Percentiles rank a stretch among this genome's conserved stretches.
Evolutionary conservation across 768 basidiomycete species (phyloP).

Genomic region (Antrodiella citrinella): DNA sequence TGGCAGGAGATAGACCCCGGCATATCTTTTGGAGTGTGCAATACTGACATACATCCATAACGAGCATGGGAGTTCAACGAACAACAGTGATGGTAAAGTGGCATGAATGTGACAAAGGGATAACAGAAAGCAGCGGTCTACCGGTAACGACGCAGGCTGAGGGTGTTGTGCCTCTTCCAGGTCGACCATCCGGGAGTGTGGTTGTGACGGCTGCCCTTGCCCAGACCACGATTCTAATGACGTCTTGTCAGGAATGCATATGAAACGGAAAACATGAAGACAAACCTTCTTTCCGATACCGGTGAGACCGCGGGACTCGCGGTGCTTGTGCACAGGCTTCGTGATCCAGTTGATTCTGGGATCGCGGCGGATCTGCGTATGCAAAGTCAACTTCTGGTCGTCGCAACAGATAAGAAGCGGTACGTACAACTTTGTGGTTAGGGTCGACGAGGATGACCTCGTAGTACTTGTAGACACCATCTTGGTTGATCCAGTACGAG

Average conservation of each 20-base stretch:
- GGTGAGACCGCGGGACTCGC: slow-evolving; percentile 96
- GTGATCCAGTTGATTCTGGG: slow-evolving; percentile 98
- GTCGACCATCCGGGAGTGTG: slow-evolving; percentile 84
- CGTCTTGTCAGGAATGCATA: slow-evolving; percentile 4
- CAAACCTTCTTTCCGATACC: slow-evolving; percentile 89
- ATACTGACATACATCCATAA: slow-evolving; percentile 24
- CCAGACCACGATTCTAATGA: slow-evolving; percentile 85
- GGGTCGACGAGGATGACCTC: slow-evolving; percentile 99
- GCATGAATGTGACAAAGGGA: slow-evolving; percentile 16
- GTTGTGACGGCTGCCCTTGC: slow-evolving; percentile 93
- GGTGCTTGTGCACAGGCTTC: slow-evolving; percentile 97
- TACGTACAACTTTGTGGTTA: slow-evolving; percentile 81
- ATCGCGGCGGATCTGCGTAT: slow-evolving; percentile 78
- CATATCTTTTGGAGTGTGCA: slow-evolving; percentile 7
- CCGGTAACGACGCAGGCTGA: slow-evolving; percentile 84
- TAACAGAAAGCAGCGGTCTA: slow-evolving; percentile 28
- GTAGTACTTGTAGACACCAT: slow-evolving; percentile 98
- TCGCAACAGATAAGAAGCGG: background rate
- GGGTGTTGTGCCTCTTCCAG: slow-evolving; percentile 99
- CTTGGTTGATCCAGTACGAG: slow-evolving; percentile 99
- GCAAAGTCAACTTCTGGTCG: slow-evolving; percentile 9
- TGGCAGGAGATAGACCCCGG: background rate
- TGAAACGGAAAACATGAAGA: slow-evolving; percentile 8
- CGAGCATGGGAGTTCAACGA: slow-evolving; percentile 15
- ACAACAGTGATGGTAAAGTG: slow-evolving; percentile 17